phyloP scores from a whole-genome alignment of 768 basidiomycete species.

The Saitozyma podzolica region DNA sequence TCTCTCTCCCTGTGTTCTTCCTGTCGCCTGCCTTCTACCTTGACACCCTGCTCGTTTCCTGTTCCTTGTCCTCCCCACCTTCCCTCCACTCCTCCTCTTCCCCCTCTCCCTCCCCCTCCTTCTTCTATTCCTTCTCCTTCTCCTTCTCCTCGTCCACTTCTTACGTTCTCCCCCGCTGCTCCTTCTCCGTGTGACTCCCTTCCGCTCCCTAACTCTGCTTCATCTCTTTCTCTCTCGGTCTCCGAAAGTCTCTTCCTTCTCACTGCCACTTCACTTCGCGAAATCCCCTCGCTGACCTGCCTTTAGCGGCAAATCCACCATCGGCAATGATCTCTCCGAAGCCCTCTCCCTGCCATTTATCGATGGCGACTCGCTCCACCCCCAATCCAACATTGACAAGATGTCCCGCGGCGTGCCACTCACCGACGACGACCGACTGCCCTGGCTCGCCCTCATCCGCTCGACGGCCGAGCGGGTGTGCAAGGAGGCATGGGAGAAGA shows the following conservation, averaged over 20 bases:
- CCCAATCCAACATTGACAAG: slow-evolving; percentile 76
- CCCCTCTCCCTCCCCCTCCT: background rate
- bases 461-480: slow-evolving; percentile 60
- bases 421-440: slow-evolving; percentile 75
- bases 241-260: too few relatives aligned
- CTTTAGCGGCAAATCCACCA: slow-evolving; percentile 52
- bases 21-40: too few relatives aligned
- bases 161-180: too few relatives aligned
- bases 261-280: too few relatives aligned
- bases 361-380: slow-evolving; percentile 88
- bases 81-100: too few relatives aligned
- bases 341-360: slow-evolving; percentile 71
- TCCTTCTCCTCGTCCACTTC: background rate
- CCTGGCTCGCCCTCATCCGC: slow-evolving; percentile 79
- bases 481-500: slow-evolving; percentile 41
- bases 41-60: too few relatives aligned
- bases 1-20: too few relatives aligned
- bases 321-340: slow-evolving; percentile 65
- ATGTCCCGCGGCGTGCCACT: slow-evolving; percentile 77
- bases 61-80: too few relatives aligned
- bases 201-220: too few relatives aligned
- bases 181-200: too few relatives aligned
- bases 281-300: too few relatives aligned
- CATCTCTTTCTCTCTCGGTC: too few relatives aligned
- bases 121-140: background rate